These are phyloP conservation scores for Elongisporangium senticosum DNA, from an alignment of 352 stramenopile species.

Conservation along the genomic window DNA sequence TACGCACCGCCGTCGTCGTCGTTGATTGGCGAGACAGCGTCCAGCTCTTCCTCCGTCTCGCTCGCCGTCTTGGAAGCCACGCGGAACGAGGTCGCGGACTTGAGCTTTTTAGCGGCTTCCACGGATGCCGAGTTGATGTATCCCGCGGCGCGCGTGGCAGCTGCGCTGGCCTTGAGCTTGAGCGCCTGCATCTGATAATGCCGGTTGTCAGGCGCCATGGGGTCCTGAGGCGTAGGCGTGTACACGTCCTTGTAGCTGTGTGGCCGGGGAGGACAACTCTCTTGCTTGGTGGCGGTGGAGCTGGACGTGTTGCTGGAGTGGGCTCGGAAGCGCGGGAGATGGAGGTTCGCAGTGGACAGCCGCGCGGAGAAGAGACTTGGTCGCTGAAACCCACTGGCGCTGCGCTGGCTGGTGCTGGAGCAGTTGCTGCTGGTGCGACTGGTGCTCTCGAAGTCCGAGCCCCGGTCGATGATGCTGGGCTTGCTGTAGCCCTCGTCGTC, in stretches of 20 bases:
- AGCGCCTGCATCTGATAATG: not conserved
- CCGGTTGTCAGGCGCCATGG: not conserved
- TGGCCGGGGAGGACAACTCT: not conserved
- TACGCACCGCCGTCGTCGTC: not conserved
- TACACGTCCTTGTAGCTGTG: not conserved
- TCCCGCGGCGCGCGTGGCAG: not conserved
- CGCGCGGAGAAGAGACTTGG: not conserved
- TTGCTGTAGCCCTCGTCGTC: not conserved
- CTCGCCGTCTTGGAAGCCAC: not conserved
- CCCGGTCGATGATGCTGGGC: not conserved
- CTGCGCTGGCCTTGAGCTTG: not conserved
- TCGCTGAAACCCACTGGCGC: not conserved
- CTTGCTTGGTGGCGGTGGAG: not conserved
- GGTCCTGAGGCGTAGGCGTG: not conserved
- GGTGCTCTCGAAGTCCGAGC: not conserved
- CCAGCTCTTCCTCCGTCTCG: not conserved
- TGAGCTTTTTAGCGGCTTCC: not conserved
- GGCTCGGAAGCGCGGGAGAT: not conserved
- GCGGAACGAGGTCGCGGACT: not conserved
- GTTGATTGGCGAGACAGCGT: not conserved
- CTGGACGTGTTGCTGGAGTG: not conserved
- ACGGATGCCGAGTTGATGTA: not conserved
- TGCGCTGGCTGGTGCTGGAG: not conserved
- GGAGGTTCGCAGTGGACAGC: not conserved
- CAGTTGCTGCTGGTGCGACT: not conserved